phyloP scores from a whole-genome alignment of 2,329 filamentous ascomycete species.

The Sporothrix dimorphospora region DNA sequence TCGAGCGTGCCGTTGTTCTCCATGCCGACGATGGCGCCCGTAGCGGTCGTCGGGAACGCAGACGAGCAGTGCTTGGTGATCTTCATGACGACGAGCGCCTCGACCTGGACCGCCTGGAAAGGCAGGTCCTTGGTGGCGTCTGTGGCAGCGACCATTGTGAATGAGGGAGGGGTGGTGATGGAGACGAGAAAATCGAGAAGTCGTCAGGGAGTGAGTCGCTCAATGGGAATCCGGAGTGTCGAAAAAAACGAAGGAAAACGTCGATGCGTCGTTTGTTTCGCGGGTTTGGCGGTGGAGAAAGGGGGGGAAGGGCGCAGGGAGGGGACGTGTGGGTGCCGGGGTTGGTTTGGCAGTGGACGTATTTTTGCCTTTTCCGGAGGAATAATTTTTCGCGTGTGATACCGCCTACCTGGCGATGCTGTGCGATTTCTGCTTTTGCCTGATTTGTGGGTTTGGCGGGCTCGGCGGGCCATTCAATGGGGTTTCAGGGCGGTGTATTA shows the following conservation, averaged over 20 bases:
- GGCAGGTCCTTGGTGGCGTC: conserved; percentile 67
- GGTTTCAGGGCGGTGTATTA: conserved; percentile 12
- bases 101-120: conserved; percentile 87
- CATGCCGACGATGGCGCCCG: conserved; percentile 91
- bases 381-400: conserved; percentile 29
- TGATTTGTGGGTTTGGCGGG: conserved; percentile 28
- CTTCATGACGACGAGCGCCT: conserved; percentile 96
- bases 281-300: conserved; percentile 19
- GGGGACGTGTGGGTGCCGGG: background rate
- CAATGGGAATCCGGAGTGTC: background rate
- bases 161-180: background rate
- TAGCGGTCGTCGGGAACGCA: conserved; percentile 84
- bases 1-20: conserved; percentile 80
- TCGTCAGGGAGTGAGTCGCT: background rate
- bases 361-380: conserved; percentile 30
- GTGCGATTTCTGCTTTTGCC: conserved; percentile 26
- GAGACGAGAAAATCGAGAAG: background rate
- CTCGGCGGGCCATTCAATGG: conserved; percentile 20
- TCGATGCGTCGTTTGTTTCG: background rate
- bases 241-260: background rate
- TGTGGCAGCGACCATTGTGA: conserved; percentile 39
- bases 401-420: conserved; percentile 17
- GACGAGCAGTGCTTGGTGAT: conserved; percentile 94
- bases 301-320: background rate
- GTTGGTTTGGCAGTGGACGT: conserved; percentile 11